Base-by-base conservation (phyloP, 1,139 yeast genomes). In the Hyphopichia khmerensis region DNA sequence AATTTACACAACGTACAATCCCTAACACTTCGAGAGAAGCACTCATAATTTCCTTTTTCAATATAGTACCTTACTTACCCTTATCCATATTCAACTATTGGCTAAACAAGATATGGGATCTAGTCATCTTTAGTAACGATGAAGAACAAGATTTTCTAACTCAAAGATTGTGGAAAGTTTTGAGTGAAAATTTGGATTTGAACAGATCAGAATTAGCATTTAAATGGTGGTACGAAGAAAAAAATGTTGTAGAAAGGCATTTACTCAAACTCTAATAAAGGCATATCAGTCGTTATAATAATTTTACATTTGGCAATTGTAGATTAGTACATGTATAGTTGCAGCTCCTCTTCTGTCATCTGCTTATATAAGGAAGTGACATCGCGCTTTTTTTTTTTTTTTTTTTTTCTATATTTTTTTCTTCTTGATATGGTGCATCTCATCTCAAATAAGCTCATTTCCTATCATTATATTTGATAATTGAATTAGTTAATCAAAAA, bases 141-240 rank as follows among this genome's bases (percentile, higher is more conserved):
- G 35, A 31, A 2, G 79, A 74, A 45, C 42, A 43, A 15, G 40
- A 40, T 2, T 72, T 62, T 40, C 59, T 73, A 45, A 44, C 48
- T 2, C 49, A 48, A 3, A 57, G 61, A 44, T 52, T 71, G 36
- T 73, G 79, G 79, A 65, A 62, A 43, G 65, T 69, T 1, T 42
- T 74, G 14, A 69, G 77, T 47, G 77, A 72, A 47, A 72, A 70
- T 45, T 67, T 81, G 47, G 87, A 83, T 49, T 67, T 82, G 43
- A 79, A 79, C 48, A 66, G 87, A 48, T 78, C 84, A 3, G 82
- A 79, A 41, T 52, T 82, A 33, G 93, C 84, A 2, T 76, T 82
- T 43, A 62, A 65, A 27, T 86, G 91, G 90, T 86, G 87, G 86
- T 81, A 78, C 49, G 61, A 57, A 36, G 47, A 40, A 2, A 52